Evolutionary conservation across 2,329 filamentous ascomycete species (phyloP).

Genomic region (Alternaria atra): DNA sequence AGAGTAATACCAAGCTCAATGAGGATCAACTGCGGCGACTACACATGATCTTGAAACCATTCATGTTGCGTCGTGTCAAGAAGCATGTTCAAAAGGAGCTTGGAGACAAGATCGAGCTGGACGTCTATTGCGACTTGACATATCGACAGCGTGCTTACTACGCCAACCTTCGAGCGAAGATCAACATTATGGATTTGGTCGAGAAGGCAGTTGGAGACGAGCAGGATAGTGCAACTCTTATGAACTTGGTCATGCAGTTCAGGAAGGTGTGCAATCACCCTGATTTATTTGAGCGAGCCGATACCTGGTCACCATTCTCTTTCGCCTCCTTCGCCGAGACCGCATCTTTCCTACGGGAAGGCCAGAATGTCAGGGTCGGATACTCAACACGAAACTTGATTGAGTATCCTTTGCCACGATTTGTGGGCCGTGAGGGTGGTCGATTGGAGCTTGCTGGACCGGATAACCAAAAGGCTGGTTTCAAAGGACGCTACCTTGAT

Average conservation of each 20-base stretch:
- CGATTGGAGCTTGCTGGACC: constrained; percentile 77
- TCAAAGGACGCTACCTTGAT: constrained; percentile 77
- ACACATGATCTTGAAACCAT: constrained; percentile 98
- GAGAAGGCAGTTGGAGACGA: constrained; percentile 97
- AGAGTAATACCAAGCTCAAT: constrained; percentile 99
- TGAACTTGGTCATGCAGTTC: constrained; percentile 99
- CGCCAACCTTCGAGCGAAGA: constrained; percentile 90
- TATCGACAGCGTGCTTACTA: constrained; percentile 97
- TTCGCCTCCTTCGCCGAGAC: constrained; percentile 92
- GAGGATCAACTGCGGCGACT: constrained; percentile 96
- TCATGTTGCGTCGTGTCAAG: constrained; percentile 99
- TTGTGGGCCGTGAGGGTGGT: constrained; percentile 84
- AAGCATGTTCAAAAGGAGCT: constrained; percentile 99
- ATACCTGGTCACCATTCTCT: constrained; percentile 86
- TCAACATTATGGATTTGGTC: constrained; percentile 98
- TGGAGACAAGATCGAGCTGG: constrained; percentile 96
- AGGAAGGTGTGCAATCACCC: constrained; percentile 99
- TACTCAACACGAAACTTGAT: constrained; percentile 91
- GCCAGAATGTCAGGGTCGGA: constrained; percentile 76
- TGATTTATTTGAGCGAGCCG: constrained; percentile 93
- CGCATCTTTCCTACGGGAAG: constrained; percentile 92
- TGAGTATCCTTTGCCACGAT: constrained; percentile 80
- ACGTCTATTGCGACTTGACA: constrained; percentile 95
- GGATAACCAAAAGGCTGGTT: constrained; percentile 79
- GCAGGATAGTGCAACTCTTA: constrained; percentile 91